phyloP scores from a whole-genome alignment of 495 filamentous ascomycete species.

The Penicillium crystallinum region DNA sequence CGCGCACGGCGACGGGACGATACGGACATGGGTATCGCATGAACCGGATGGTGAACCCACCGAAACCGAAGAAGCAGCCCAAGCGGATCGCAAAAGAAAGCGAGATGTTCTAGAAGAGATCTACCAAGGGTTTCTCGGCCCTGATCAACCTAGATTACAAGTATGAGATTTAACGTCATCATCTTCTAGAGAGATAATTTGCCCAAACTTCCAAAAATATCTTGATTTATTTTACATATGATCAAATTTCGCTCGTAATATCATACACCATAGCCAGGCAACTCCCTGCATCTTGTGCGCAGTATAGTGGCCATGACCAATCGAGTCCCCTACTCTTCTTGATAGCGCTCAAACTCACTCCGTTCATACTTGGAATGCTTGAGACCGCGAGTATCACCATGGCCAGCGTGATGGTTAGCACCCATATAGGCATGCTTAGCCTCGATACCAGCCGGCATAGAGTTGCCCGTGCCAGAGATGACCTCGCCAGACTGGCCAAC shows the following conservation, averaged over 20 bases:
- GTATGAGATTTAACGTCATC: too few relatives aligned
- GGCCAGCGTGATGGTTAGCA: conserved; percentile 29
- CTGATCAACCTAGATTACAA: conserved; percentile 2
- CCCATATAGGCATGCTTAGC: conserved; percentile 41
- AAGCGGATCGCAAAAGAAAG: conserved; percentile 45
- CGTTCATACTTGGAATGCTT: conserved; percentile 41
- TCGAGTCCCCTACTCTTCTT: conserved; percentile 20
- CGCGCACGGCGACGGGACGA: conserved; percentile 49
- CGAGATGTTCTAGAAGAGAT: conserved; percentile 47
- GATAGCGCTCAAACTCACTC: conserved; percentile 37
- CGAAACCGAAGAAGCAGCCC: conserved; percentile 36
- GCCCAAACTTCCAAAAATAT: not conserved
- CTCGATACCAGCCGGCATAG: conserved; percentile 40
- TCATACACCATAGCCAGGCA: not conserved
- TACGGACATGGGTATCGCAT: conserved; percentile 50
- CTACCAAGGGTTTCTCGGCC: conserved; percentile 33
- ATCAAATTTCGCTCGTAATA: not conserved
- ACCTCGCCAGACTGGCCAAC: conserved; percentile 44
- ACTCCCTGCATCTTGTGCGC: not conserved
- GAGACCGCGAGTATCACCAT: conserved; percentile 31
- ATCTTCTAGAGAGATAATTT: too few relatives aligned
- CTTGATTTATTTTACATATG: not conserved
- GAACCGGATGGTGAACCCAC: conserved; percentile 51
- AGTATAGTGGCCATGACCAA: conserved; percentile 24
- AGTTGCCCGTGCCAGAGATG: conserved; percentile 47